Base-by-base conservation (phyloP, 1,284 basidiomycete species). In the Exobasidium rhododendri region DNA sequence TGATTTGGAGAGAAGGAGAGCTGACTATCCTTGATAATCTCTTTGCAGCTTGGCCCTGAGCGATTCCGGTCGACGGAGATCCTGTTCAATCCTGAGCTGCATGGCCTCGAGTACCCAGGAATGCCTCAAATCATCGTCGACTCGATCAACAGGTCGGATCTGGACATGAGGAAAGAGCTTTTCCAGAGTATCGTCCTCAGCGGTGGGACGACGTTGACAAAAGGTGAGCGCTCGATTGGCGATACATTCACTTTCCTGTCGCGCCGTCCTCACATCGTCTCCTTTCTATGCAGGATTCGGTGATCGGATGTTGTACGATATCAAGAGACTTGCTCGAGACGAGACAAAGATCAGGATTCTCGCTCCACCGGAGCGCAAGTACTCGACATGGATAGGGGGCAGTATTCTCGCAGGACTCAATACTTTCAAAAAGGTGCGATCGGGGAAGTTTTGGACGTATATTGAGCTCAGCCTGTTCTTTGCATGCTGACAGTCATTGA, bases 331-430 rank as follows among this genome's bases (percentile, higher is more conserved):
- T 51, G 91, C 93, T n/a, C 81, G 97, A 69, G 93, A 96, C 77
- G 96, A 98, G 72, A 87, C 94, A 78, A 97, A 97, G 84, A 93
- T 99, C 82, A 97, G 97, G 84, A 98, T 99, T 75, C 97, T 92
- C 73, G 96, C 96, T 13, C 96, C 96, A 30, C 96, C 96, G n/a
- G 96, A 99, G 82, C 88, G 96, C 67, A 99, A 98, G 83, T 99
- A 98, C 82, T 94, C 93, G 20, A 98, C 94, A 26, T 99, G 96
- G 96, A 98, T 99, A 73, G 96, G 96, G 57, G 94, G 94, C 3
- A 73, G 69, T 53, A 81, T 81, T 56, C 82, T 97, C 59, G 94
- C 94, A 50, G 94, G 94, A 44, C 82, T 98, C 63, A 94, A 88
- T 71, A 97, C 96, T 22, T 98, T 98, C 84, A 97, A 94, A 83